These are phyloP conservation scores for Russula griseocarnosa DNA, from an alignment of 768 basidiomycete genomes.

Conservation along the genomic window DNA sequence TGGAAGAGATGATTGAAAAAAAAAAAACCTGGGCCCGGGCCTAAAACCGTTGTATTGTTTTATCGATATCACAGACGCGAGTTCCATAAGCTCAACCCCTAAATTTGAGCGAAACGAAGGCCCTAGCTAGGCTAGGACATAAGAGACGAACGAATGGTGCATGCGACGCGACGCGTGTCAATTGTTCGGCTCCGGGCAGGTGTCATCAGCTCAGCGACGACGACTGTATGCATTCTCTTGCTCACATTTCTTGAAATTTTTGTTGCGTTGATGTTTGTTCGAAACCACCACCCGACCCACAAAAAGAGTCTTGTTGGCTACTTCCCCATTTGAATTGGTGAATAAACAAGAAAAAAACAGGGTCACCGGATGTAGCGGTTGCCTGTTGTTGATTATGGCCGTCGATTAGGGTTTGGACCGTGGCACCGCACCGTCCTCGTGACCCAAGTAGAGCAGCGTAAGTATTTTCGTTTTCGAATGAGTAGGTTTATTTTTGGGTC, in stretches of 20 bases:
- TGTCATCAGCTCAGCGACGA: not conserved
- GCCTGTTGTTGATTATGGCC: no score
- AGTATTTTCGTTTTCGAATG: not conserved
- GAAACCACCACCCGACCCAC: no score
- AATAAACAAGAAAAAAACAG: not conserved
- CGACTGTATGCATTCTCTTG: not conserved
- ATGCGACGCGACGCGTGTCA: not conserved
- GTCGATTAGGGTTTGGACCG: not conserved
- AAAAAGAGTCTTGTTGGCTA: not conserved
- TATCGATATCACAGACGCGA: not conserved
- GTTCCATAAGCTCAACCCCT: conserved; percentile 15
- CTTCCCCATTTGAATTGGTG: conserved; percentile 14
- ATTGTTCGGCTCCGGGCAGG: not conserved
- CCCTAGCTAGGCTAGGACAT: conserved; percentile 13
- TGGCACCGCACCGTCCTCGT: not conserved
- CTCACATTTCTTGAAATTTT: not conserved
- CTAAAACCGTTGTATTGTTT: conserved; percentile 11
- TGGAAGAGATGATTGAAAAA: not conserved
- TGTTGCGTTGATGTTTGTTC: not conserved
- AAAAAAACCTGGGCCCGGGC: not conserved
- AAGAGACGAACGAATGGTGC: not conserved
- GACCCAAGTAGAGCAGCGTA: not conserved
- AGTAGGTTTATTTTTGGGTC: not conserved
- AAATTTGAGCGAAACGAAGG: conserved; percentile 15
- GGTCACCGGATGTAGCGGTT: not conserved